Evolutionary conservation across 2,329 filamentous ascomycete genomes (phyloP).

Genomic region (Diplodia sapinea): DNA sequence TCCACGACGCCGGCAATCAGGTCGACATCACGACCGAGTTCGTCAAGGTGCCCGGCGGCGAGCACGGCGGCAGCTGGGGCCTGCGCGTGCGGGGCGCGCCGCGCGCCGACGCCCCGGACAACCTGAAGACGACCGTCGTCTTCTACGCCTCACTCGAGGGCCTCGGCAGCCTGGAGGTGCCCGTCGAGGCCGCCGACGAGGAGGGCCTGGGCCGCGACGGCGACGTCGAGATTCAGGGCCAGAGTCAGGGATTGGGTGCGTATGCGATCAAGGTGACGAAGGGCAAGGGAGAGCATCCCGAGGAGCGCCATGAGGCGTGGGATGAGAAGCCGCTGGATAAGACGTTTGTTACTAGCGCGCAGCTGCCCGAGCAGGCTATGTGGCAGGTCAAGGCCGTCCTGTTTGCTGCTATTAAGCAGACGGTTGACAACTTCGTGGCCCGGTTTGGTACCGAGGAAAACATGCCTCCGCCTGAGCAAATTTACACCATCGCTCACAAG

Average conservation of each 20-base stretch:
- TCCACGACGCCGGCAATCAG: constrained; percentile 86
- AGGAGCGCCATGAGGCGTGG: constrained; percentile 66
- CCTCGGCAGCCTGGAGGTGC: constrained; percentile 67
- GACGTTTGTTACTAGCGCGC: constrained; percentile 76
- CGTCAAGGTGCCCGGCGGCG: constrained; percentile 86
- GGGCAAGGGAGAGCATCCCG: constrained; percentile 67
- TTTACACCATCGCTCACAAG: constrained; percentile 77
- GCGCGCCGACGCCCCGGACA: constrained; percentile 67
- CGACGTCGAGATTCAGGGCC: constrained; percentile 72
- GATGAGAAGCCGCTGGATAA: constrained; percentile 73
- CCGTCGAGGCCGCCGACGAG: constrained; percentile 56
- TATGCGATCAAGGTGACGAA: constrained; percentile 80
- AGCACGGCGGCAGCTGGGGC: constrained; percentile 89
- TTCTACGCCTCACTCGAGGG: constrained; percentile 87
- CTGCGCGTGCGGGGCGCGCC: constrained; percentile 83
- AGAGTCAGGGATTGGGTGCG: constrained; percentile 73
- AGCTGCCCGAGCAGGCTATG: constrained; percentile 69
- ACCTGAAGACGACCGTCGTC: constrained; percentile 76
- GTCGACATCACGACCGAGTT: constrained; percentile 93
- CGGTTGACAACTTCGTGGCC: constrained; percentile 64
- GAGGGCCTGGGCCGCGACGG: constrained; percentile 59
- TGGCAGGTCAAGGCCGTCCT: constrained; percentile 80
- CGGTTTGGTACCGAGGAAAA: constrained; percentile 65
- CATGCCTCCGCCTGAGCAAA: constrained; percentile 80
- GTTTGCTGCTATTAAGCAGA: constrained; percentile 67